Conservation (phyloP, 495 filamentous ascomycete genomes). For the Penicillium odoratum region DNA sequence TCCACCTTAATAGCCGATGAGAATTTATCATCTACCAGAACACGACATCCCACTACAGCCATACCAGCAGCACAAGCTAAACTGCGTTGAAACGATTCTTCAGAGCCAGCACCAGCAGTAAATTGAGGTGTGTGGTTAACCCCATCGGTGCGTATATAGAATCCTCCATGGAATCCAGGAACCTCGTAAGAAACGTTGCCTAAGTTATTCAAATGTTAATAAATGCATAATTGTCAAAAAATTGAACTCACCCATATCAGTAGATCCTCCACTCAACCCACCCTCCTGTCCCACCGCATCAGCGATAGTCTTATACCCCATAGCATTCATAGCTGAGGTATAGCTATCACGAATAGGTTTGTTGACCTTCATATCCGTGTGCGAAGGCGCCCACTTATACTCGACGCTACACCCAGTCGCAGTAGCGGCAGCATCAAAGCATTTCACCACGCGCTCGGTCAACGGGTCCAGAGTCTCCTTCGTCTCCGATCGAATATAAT, state of each 20-base stretch:
- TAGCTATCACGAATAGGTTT: slow-evolving; percentile 51
- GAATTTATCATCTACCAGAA: slow-evolving; percentile 49
- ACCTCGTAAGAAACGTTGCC: slow-evolving; percentile 58
- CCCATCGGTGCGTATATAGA: slow-evolving; percentile 49
- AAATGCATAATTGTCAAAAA: neutral
- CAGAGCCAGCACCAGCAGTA: slow-evolving; percentile 50
- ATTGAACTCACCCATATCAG: slow-evolving; percentile 37
- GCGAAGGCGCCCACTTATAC: slow-evolving; percentile 48
- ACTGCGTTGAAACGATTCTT: slow-evolving; percentile 45
- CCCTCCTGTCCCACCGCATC: slow-evolving; percentile 37
- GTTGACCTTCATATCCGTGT: slow-evolving; percentile 54
- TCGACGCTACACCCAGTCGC: slow-evolving; percentile 57
- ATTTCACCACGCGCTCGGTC: slow-evolving; percentile 51
- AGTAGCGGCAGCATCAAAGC: slow-evolving; percentile 56
- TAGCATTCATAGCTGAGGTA: slow-evolving; percentile 47
- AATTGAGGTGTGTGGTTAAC: slow-evolving; percentile 59
- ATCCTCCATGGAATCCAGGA: slow-evolving; percentile 58
- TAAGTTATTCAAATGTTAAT: slow-evolving; percentile 17
- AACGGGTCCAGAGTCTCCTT: slow-evolving; percentile 42
- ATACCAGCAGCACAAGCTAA: slow-evolving; percentile 56
- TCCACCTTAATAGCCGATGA: slow-evolving; percentile 39
- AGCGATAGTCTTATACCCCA: slow-evolving; percentile 43
- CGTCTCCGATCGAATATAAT: slow-evolving; percentile 54
- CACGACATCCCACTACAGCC: slow-evolving; percentile 51
- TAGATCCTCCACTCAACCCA: slow-evolving; percentile 30